Conservation (phyloP, 805 yeast genomes). For the Yarrowia sp. region DNA sequence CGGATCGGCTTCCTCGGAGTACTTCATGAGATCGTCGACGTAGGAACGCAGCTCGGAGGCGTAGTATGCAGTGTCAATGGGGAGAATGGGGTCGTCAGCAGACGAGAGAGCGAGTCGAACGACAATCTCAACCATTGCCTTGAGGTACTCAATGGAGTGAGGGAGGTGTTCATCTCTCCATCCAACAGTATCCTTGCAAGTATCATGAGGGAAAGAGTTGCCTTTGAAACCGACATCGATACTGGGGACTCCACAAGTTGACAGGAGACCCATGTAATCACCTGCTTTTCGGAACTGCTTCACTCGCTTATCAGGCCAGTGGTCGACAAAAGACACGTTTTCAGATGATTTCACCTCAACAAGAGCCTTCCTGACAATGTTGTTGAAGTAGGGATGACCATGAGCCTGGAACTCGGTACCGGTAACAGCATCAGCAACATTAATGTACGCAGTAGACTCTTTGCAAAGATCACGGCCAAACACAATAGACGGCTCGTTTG, state of each 20-base stretch:
- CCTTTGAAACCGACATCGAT: constrained; percentile 56
- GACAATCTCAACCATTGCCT: constrained; percentile 54
- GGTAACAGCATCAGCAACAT: constrained; percentile 63
- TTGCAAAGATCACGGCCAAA: constrained; percentile 52
- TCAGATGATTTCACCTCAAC: constrained; percentile 19
- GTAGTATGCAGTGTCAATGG: constrained; percentile 55
- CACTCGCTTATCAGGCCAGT: constrained; percentile 30
- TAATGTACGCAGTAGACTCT: constrained; percentile 69
- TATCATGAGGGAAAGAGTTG: constrained; percentile 45
- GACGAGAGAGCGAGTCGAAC: constrained; percentile 54
- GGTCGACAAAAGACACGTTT: constrained; percentile 28
- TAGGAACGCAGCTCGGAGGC: constrained; percentile 47
- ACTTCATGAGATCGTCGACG: constrained; percentile 46
- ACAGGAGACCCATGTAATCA: constrained; percentile 67
- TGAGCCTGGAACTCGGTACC: constrained; percentile 53
- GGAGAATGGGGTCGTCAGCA: constrained; percentile 75
- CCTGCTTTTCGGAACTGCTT: constrained; percentile 44
- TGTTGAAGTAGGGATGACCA: constrained; percentile 63
- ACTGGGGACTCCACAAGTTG: constrained; percentile 66
- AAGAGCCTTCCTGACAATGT: constrained; percentile 47
- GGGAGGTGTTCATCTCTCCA: constrained; percentile 48
- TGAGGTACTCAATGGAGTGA: constrained; percentile 61
- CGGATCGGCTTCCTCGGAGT: constrained; percentile 10
- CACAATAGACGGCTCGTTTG: constrained; percentile 71
- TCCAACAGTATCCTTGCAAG: constrained; percentile 66